Base-by-base conservation (phyloP, 768 basidiomycete genomes). In the Galerina sulciceps region DNA sequence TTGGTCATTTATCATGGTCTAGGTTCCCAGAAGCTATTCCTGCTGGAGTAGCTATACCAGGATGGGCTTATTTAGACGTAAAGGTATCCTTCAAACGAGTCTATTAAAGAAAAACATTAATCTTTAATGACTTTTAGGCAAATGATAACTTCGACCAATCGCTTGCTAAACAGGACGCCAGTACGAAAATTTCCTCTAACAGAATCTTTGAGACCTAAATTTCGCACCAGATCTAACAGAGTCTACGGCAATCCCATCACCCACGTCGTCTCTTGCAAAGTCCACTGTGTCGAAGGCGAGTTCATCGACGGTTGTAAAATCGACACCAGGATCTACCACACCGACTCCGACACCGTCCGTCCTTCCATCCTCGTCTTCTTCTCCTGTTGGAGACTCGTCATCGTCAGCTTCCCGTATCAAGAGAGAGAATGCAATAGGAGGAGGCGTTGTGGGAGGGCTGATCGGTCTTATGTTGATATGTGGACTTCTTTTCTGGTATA, bases 11-110 rank as follows among this genome's bases (percentile, higher is more conserved):
- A 52, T 26, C 4, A 41, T 44, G 41, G 22, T 22, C 41, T n/a
- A 84, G 84, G n/a, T 87, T 73, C 59, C 81, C 84, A 0, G 51
- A 71, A 13, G 64, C 70, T n/a, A 69, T 88, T 47, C 87, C 87
- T 2, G 58, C 64, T 0, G 80, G 79, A 9, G 75, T 82, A 1
- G 71, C 75, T 10, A 76, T 89, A 17, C 87, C 86, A 9, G 79
- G 78, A 10, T 89, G 87, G 87, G 87, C 87, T 11, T 89, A 81
- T 59, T 71, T 83, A 35, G 79, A 85, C 55, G 80, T 88, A 18
- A 69, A 75, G 65, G 79, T 81, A 65, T 44, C 59, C 9, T 23
- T 20, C 15, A 17, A n/a, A 6, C 11, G 26, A 6, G 13, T 0
- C 5, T 10, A 37, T 36, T 3, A 13, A 8, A 3, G 11, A 2